A percentile compares a stretch with the other conserved stretches of the same genome.
These are phyloP conservation scores for Coprinopsis strossmayeri DNA, from an alignment of 768 basidiomycete genomes.

Conservation along the genomic window DNA sequence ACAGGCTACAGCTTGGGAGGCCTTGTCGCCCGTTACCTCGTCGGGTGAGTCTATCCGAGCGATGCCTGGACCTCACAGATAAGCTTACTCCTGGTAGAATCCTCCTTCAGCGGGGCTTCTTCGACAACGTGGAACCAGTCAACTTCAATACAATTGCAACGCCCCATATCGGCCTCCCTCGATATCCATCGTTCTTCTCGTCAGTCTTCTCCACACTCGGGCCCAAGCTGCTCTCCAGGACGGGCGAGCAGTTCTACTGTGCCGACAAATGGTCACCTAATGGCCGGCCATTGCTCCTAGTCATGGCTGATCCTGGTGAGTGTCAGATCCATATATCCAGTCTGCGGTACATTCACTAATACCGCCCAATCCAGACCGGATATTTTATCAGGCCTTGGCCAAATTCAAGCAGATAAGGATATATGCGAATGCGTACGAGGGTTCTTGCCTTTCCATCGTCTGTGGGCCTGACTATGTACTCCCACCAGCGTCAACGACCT, in stretches of 20 bases:
- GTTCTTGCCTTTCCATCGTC: constrained; percentile 18
- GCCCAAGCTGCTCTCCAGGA: constrained; percentile 64
- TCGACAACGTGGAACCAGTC: constrained; percentile 59
- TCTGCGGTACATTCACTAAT: constrained; percentile 1
- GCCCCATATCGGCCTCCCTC: constrained; percentile 72
- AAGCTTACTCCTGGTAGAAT: constrained; percentile 33
- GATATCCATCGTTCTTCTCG: constrained; percentile 55
- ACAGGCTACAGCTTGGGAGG: constrained; percentile 82
- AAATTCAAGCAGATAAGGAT: constrained; percentile 65
- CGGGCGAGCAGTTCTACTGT: constrained; percentile 75
- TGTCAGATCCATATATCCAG: background rate
- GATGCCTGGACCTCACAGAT: background rate
- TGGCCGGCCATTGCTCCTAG: constrained; percentile 62
- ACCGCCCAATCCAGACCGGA: constrained; percentile 38
- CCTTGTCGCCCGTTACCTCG: constrained; percentile 69
- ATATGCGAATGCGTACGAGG: constrained; percentile 68
- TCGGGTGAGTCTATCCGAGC: constrained; percentile 43
- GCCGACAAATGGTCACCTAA: constrained; percentile 65
- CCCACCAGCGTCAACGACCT: constrained; percentile 54
- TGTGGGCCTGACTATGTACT: background rate
- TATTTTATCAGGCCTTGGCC: constrained; percentile 70
- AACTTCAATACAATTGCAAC: constrained; percentile 85
- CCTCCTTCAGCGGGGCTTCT: constrained; percentile 63
- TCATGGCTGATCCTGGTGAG: constrained; percentile 76
- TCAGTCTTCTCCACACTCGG: constrained; percentile 49